phyloP scores from a whole-genome alignment of 352 stramenopile genomes.

The Phytophthora palmivora region DNA sequence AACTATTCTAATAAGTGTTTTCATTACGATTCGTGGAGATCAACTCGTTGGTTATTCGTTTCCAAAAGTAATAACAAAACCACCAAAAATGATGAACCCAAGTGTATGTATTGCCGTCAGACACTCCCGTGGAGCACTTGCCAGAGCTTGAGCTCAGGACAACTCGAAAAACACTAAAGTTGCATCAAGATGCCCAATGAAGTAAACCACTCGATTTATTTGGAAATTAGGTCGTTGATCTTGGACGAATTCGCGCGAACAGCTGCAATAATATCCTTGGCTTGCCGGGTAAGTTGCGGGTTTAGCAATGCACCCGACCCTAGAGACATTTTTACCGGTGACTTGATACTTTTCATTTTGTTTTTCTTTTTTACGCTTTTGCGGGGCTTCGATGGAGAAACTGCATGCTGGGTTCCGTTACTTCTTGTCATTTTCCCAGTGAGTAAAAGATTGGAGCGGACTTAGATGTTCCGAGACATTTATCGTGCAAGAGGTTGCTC shows the following conservation, averaged over 20 bases:
- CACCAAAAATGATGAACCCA: too few species aligned
- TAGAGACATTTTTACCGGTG: conserved; percentile 25
- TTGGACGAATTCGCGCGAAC: conserved; percentile 77
- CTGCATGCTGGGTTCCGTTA: conserved; percentile 7
- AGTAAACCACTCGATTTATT: too few species aligned
- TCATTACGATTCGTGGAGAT: too few species aligned
- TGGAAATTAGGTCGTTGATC: conserved; percentile 75
- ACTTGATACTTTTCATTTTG: conserved; percentile 31
- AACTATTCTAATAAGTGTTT: too few species aligned
- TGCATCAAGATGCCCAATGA: too few species aligned
- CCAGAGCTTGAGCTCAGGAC: too few species aligned
- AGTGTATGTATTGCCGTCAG: too few species aligned
- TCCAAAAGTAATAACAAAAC: too few species aligned
- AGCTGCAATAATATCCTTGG: conserved; percentile 63
- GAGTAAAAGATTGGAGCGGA: conserved; percentile 31
- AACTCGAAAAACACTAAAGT: too few species aligned
- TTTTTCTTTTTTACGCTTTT: conserved; percentile 28
- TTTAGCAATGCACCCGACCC: conserved; percentile 45
- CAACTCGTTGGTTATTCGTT: too few species aligned
- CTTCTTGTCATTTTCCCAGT: conserved; percentile 1
- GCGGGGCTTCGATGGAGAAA: conserved; percentile 14
- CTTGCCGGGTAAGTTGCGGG: conserved; percentile 59
- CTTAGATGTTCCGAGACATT: conserved; percentile 22
- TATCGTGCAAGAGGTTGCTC: background rate
- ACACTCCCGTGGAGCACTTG: too few species aligned